Conservation (phyloP, 352 stramenopile genomes). For the Phytophthora boehmeriae region DNA sequence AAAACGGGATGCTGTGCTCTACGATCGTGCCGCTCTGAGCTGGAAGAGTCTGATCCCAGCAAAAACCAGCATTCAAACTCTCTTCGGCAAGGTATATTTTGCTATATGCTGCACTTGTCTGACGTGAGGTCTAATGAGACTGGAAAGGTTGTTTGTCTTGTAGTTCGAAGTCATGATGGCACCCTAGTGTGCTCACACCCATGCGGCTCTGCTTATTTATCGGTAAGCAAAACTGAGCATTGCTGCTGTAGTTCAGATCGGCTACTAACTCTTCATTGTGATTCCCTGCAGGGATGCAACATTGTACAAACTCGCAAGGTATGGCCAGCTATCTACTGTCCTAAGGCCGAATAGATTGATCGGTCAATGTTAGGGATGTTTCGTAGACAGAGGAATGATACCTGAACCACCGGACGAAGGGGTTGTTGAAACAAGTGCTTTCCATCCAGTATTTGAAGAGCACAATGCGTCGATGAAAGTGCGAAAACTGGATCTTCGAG, state of each 20-base stretch:
- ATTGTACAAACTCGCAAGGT: slow-evolving; percentile 45
- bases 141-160: slow-evolving; percentile 38
- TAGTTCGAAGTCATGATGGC: slow-evolving; percentile 54
- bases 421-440: slow-evolving; percentile 10
- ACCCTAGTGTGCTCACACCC: slow-evolving; percentile 57
- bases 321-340: no score
- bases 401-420: slow-evolving; percentile 10
- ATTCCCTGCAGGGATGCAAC: slow-evolving; percentile 36
- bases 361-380: slow-evolving; percentile 30
- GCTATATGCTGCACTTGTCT: neutral
- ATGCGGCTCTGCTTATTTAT: slow-evolving; percentile 46
- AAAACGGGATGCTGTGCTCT: slow-evolving; percentile 57
- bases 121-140: slow-evolving; percentile 1
- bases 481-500: slow-evolving; percentile 51
- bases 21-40: slow-evolving; percentile 36
- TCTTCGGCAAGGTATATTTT: slow-evolving; percentile 53
- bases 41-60: slow-evolving; percentile 54
- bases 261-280: neutral
- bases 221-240: slow-evolving; percentile 29
- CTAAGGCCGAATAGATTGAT: no score
- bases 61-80: slow-evolving; percentile 48
- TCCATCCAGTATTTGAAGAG: slow-evolving; percentile 1
- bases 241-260: neutral
- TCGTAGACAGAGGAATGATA: slow-evolving; percentile 30
- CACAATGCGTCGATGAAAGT: slow-evolving; percentile 14